Evolutionary conservation across 176 grass and related monocot genomes (phyloP).

Genomic region (Oryza officinalis): DNA sequence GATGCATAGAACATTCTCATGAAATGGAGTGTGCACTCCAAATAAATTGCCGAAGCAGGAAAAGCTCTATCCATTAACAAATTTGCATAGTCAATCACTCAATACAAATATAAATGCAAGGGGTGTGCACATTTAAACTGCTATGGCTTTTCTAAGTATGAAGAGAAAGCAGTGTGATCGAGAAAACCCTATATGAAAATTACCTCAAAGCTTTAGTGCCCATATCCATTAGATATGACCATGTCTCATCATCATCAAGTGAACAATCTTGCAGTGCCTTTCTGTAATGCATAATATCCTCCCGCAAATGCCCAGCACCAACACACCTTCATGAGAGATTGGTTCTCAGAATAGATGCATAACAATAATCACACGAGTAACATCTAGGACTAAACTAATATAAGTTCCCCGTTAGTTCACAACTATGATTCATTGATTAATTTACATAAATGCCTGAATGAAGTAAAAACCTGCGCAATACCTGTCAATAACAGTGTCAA

Average conservation of each 20-base stretch:
- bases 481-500: constrained; percentile 85
- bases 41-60: neutral
- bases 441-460: constrained; percentile 25
- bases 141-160: neutral
- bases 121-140: neutral
- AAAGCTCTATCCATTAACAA: neutral
- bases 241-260: constrained; percentile 64
- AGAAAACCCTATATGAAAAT: constrained; percentile 24
- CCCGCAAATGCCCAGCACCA: constrained; percentile 87
- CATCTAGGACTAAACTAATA: constrained; percentile 2
- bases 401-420: neutral
- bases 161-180: neutral
- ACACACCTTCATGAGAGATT: constrained; percentile 65
- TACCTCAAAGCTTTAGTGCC: constrained; percentile 97
- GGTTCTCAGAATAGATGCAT: constrained; percentile 6
- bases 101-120: neutral
- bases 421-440: constrained; percentile 23
- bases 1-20: neutral
- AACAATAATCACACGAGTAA: neutral
- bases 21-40: neutral
- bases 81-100: neutral
- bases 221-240: constrained; percentile 83
- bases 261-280: constrained; percentile 71
- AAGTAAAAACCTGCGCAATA: constrained; percentile 38
- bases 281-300: constrained; percentile 78